Evolutionary conservation across 495 filamentous ascomycete genomes (phyloP), one percentile per base, ranked within the genome.

Genomic region (Penicillium daleae): DNA sequence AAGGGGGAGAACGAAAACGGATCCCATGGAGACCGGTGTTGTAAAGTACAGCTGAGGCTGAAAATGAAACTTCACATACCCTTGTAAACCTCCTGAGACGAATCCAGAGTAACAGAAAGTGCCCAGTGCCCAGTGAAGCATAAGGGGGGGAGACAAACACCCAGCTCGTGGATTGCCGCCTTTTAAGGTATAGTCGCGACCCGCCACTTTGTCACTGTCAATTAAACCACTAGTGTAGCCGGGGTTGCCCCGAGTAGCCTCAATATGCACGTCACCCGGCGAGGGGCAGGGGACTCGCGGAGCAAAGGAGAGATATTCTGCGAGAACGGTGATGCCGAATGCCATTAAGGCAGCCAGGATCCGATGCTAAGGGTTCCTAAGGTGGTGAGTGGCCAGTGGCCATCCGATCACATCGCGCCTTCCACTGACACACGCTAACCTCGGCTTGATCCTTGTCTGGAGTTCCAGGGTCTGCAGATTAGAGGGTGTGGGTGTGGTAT

Each of bases 11-110:
- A 40, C 15, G 1, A 10, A 29, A 50, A 2, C 40, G 22, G 6
- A 50, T 29, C 22, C 26, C 17, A 29, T 6, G 24, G 12, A 50
- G 24, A 29, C 19, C 42, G 22, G 19, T 22, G 3, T 37, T 12
- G 19, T 2, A 8, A 29, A 50, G 2, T 15, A n/a, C 50, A 44
- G 44, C 56, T 68, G 63, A 66, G 66, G 66, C 66, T 63, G 63
- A 63, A 57, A 62, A 56, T 55, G 31, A 56, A 55, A 39, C 53
- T 26, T 27, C 31, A n/a, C 24, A 21, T 21, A 46, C 21, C 42
- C 42, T 15, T 13, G 51, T 19, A 22, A 13, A 27, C 24, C 61
- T 51, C 56, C 56, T 56, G 22, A 56, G 19, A 24, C 9, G 42
- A n/a, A 46, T 46, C 10, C 42, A 46, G 42, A 42, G 44, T 35